Evolutionary conservation across 2,329 filamentous ascomycete species (phyloP).

Genomic region (Fonsecaea monophora): DNA sequence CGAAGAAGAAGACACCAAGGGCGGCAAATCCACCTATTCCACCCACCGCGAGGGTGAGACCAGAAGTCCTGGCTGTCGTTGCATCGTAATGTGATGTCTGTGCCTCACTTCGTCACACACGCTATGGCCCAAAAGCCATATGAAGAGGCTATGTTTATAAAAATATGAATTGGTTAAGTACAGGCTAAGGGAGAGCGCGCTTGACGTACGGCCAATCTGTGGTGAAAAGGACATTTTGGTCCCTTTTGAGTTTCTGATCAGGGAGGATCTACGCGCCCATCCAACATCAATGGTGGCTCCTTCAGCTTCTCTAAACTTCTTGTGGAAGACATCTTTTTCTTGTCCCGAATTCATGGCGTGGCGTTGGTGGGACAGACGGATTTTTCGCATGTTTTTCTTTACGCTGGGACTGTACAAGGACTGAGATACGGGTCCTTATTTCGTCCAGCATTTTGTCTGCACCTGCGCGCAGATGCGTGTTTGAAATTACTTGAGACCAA

Average conservation of each 20-base stretch:
- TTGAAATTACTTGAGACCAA: neutral
- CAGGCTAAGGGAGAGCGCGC: neutral
- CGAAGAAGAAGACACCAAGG: slow-evolving; percentile 76
- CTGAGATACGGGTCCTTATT: neutral
- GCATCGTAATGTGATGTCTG: slow-evolving; percentile 64
- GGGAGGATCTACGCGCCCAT: neutral
- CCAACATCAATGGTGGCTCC: neutral
- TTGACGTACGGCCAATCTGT: neutral
- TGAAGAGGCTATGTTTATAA: slow-evolving; percentile 3
- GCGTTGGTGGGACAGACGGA: slow-evolving; percentile 13
- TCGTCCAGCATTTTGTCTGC: slow-evolving; percentile 2
- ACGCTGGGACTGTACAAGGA: neutral
- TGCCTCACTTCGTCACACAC: neutral
- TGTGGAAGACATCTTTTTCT: slow-evolving; percentile 6
- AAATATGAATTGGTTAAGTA: slow-evolving; percentile 3
- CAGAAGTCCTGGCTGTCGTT: slow-evolving; percentile 67
- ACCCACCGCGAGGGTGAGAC: slow-evolving; percentile 63
- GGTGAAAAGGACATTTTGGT: slow-evolving; percentile 2
- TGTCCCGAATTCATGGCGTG: slow-evolving; percentile 10
- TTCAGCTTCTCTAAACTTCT: neutral
- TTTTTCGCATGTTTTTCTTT: neutral
- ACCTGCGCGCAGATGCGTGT: neutral
- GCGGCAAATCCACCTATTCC: slow-evolving; percentile 60
- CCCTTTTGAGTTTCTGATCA: neutral
- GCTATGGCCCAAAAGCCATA: neutral